A percentile compares a stretch with the other conserved stretches of the same genome.
phyloP scores from a whole-genome alignment of 371 early-diverging fungal species.

The Coemansia sp. region DNA sequence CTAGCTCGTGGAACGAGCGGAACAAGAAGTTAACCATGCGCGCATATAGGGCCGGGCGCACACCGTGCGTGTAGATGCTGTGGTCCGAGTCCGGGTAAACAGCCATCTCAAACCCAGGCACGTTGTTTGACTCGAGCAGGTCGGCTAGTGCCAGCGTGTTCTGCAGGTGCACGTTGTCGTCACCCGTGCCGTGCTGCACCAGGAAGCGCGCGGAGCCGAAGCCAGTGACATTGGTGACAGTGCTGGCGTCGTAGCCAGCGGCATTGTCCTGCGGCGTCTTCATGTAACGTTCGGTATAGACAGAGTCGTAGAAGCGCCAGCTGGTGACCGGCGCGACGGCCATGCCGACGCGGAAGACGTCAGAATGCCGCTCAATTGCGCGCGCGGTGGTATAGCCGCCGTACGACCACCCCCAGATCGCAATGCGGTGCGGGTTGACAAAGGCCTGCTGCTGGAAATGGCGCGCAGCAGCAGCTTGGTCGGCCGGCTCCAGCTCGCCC shows the following conservation, averaged over 20 bases:
- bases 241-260: conserved; percentile 75
- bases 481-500: conserved; percentile 80
- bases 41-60: conserved; percentile 63
- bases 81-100: conserved; percentile 92
- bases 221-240: conserved; percentile 79
- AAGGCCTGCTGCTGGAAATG: conserved; percentile 69
- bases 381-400: conserved; percentile 92
- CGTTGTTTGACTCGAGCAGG: conserved; percentile 67
- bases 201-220: conserved; percentile 78
- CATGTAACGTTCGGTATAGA: conserved; percentile 98
- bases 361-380: conserved; percentile 79
- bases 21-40: conserved; percentile 52
- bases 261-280: conserved; percentile 76
- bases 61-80: conserved; percentile 70
- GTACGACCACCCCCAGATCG: conserved; percentile 98
- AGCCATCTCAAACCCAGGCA: conserved; percentile 79
- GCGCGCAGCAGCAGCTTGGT: conserved; percentile 83
- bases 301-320: conserved; percentile 84
- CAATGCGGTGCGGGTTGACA: conserved; percentile 78
- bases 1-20: conserved; percentile 52
- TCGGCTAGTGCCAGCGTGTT: conserved; percentile 80
- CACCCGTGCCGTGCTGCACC: conserved; percentile 91
- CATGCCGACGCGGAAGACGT: conserved; percentile 81
- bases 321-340: conserved; percentile 97
- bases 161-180: conserved; percentile 92